phyloP scores from a whole-genome alignment of 257 asterid species.

The Salvia hispanica region DNA sequence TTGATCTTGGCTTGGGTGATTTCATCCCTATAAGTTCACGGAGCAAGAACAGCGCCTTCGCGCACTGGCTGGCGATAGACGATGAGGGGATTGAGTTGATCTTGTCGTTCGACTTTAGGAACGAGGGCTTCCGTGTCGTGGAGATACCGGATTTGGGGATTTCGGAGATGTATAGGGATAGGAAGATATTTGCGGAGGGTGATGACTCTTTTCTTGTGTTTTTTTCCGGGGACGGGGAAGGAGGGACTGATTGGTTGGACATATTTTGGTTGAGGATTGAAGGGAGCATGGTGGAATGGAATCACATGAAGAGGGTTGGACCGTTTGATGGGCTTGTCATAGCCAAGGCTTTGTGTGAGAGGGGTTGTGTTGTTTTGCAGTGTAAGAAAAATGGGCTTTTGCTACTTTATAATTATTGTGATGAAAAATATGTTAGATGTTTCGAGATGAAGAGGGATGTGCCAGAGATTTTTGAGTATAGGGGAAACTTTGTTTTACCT shows the following conservation, averaged over 20 bases:
- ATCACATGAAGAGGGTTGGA: neutral
- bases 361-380: too few relatives aligned
- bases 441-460: too few relatives aligned
- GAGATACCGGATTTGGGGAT: neutral
- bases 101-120: conserved; percentile 5
- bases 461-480: too few relatives aligned
- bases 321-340: neutral
- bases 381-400: too few relatives aligned
- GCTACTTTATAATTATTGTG: too few relatives aligned
- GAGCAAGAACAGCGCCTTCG: neutral
- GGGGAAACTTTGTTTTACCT: too few relatives aligned
- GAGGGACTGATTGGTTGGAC: neutral
- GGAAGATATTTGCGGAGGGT: neutral
- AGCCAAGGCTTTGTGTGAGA: neutral
- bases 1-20: neutral
- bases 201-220: neutral
- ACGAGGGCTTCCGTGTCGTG: neutral
- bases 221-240: neutral
- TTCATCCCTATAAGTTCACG: neutral
- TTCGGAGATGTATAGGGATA: neutral
- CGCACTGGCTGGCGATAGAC: neutral
- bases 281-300: conserved; percentile 3
- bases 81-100: neutral
- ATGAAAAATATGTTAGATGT: too few relatives aligned
- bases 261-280: neutral